These are phyloP conservation scores for Suillus subaureus DNA, from an alignment of 768 basidiomycete species.

Conservation along the genomic window DNA sequence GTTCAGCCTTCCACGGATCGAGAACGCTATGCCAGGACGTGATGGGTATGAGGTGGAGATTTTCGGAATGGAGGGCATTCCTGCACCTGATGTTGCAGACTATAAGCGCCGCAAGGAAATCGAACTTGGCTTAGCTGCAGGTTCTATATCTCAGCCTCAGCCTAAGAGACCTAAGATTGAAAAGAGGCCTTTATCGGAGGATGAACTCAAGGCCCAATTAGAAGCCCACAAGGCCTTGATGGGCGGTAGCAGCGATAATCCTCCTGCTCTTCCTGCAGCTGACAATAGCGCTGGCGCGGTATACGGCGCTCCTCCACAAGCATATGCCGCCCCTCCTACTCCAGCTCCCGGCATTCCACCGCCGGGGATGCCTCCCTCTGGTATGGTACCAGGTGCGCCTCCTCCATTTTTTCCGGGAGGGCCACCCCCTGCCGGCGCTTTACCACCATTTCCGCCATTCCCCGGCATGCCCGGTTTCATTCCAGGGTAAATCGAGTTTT, in stretches of 20 bases:
- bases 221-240: constrained; percentile 91
- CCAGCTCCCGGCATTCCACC: constrained; percentile 29
- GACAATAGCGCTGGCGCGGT: constrained; percentile 57
- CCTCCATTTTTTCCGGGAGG: constrained; percentile 43
- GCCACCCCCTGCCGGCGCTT: constrained; percentile 39
- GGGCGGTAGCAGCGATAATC: constrained; percentile 54
- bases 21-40: constrained; percentile 93
- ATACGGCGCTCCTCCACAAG: constrained; percentile 73
- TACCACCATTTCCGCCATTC: constrained; percentile 44
- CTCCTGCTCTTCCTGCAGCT: constrained; percentile 36
- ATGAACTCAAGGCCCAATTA: constrained; percentile 82
- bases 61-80: constrained; percentile 99
- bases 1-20: constrained; percentile 78
- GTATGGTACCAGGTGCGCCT: constrained; percentile 46
- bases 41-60: constrained; percentile 99
- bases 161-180: constrained; percentile 82
- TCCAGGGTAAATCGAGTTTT: constrained; percentile 49
- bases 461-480: constrained; percentile 54
- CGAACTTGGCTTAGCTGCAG: constrained; percentile 83
- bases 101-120: constrained; percentile 96
- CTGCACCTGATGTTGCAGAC: constrained; percentile 90
- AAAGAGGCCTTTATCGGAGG: constrained; percentile 76
- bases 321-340: constrained; percentile 54
- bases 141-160: constrained; percentile 79
- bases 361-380: constrained; percentile 39